Percentiles rank a stretch among this genome's conserved stretches.
Evolutionary conservation across 129 eudicot genomes (phyloP).

Genomic region (Helianthus annuus): DNA sequence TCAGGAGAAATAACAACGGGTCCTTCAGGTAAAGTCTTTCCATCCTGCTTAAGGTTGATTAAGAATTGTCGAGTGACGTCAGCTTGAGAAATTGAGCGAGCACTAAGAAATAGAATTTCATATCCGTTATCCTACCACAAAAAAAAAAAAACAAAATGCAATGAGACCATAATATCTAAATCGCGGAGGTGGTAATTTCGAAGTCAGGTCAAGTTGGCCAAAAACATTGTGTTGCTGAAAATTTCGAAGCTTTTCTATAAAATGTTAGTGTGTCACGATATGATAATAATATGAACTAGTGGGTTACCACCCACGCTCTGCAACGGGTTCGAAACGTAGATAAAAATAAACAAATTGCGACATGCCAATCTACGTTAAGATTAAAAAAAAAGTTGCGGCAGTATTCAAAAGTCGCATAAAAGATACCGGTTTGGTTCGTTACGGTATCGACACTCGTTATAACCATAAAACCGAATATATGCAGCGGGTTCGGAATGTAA

Average conservation of each 20-base stretch:
- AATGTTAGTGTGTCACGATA: neutral
- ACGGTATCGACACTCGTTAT: too few species aligned
- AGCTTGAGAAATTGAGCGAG: constrained; percentile 94
- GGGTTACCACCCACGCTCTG: too few species aligned
- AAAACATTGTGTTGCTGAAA: neutral
- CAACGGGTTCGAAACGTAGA: too few species aligned
- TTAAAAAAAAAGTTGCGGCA: too few species aligned
- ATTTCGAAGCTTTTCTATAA: neutral
- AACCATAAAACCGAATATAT: too few species aligned
- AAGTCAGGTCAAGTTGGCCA: neutral
- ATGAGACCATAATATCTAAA: constrained; percentile 5
- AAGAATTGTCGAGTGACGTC: constrained; percentile 80
- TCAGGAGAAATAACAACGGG: constrained; percentile 97
- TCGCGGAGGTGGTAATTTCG: neutral
- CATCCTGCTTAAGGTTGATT: constrained; percentile 91
- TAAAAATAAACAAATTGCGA: too few species aligned
- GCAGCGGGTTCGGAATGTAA: too few species aligned
- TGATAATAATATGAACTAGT: neutral
- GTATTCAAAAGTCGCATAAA: too few species aligned
- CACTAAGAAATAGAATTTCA: constrained; percentile 87
- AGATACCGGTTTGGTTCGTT: too few species aligned
- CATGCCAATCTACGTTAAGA: too few species aligned
- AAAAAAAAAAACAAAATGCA: constrained; percentile 13
- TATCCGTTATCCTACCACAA: constrained; percentile 88
- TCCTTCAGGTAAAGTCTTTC: constrained; percentile 86